Evolutionary conservation across 2,329 filamentous ascomycete genomes (phyloP).

Genomic region (Blastomyces emzantsi): DNA sequence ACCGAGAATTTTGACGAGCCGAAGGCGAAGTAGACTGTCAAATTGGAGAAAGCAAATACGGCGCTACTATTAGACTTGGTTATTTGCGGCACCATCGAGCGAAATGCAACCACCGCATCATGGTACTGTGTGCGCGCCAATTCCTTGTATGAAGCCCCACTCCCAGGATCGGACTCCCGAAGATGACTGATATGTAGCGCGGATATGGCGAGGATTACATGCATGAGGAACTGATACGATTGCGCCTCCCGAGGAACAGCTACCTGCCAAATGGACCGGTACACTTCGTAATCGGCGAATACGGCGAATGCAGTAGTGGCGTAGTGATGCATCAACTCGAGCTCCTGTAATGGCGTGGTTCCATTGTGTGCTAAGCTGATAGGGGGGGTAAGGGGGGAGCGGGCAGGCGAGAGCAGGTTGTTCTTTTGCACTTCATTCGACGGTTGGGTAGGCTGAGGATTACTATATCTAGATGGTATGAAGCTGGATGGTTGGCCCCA

Average conservation of each 20-base stretch:
- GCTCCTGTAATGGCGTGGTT: constrained; percentile 5
- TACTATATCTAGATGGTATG: neutral
- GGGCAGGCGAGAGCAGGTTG: neutral
- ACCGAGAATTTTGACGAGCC: constrained; percentile 12
- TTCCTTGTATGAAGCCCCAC: constrained; percentile 10
- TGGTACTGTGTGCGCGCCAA: constrained; percentile 13
- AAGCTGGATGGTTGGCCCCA: neutral
- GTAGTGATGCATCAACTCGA: constrained; percentile 17
- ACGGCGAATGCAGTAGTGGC: constrained; percentile 11
- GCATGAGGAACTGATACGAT: constrained; percentile 20
- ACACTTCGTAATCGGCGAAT: constrained; percentile 14
- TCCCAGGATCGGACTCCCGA: neutral
- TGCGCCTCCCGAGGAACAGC: constrained; percentile 14
- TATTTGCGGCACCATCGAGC: constrained; percentile 5
- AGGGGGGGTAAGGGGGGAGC: neutral
- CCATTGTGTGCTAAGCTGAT: neutral
- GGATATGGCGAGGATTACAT: constrained; percentile 21
- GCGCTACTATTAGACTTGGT: constrained; percentile 12
- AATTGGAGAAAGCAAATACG: constrained; percentile 16
- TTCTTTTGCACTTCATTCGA: neutral
- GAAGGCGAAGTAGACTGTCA: constrained; percentile 17
- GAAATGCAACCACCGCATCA: constrained; percentile 11
- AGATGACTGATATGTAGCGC: constrained; percentile 19
- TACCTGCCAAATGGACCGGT: constrained; percentile 16
- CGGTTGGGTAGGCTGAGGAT: neutral